Evolutionary conservation across 1,284 basidiomycete species (phyloP).

Genomic region (Trichosporon ovoides): DNA sequence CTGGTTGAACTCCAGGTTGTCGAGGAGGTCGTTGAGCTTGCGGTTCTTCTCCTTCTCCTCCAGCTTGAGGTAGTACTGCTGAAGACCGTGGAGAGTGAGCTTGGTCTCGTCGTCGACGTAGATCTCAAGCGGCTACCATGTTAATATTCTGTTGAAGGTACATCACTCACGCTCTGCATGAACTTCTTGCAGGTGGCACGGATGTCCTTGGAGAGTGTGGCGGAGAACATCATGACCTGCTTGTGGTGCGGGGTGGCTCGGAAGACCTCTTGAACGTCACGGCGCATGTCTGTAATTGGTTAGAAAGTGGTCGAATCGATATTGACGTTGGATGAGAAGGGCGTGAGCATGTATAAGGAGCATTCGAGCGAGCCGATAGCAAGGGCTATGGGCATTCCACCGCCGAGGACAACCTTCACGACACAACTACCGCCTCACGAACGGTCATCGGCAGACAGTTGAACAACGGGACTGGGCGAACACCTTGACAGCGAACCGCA

Average conservation of each 20-base stretch:
- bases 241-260: slow-evolving; percentile 99
- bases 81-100: slow-evolving; percentile 93
- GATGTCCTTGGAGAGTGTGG: slow-evolving; percentile 95
- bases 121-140: slow-evolving; percentile 85
- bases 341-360: slow-evolving; percentile 15
- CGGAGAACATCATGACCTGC: slow-evolving; percentile 99
- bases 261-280: slow-evolving; percentile 99
- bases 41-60: slow-evolving; percentile 95
- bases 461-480: not conserved
- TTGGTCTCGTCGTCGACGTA: slow-evolving; percentile 99
- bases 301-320: slow-evolving; percentile 6
- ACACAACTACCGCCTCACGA: not conserved
- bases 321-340: slow-evolving; percentile 1
- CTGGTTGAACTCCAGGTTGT: slow-evolving; percentile 98
- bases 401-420: not conserved
- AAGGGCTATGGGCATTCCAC: not conserved
- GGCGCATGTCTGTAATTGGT: slow-evolving; percentile 84
- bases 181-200: slow-evolving; percentile 99
- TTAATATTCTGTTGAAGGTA: not conserved
- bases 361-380: not conserved
- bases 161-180: slow-evolving; percentile 83
- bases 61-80: slow-evolving; percentile 96
- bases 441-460: not conserved
- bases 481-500: not conserved
- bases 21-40: slow-evolving; percentile 93